These are phyloP conservation scores for Rugosomyces carneus DNA, from an alignment of 1,284 basidiomycete species.

Conservation along the genomic window DNA sequence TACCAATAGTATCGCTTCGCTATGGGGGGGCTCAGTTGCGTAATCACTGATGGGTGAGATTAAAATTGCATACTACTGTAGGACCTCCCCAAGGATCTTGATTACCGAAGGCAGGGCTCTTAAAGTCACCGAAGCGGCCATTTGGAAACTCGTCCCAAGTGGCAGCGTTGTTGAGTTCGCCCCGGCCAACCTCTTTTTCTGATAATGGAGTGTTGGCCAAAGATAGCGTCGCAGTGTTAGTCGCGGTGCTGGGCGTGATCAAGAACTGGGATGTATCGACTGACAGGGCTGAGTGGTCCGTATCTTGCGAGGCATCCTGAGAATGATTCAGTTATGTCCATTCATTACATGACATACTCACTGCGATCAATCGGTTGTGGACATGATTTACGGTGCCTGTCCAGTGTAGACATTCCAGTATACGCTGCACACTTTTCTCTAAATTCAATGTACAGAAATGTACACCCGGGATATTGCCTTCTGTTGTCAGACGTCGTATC, in stretches of 20 bases:
- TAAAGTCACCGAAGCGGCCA: constrained; percentile 96
- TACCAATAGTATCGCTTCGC: constrained; percentile 60
- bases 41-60: neutral
- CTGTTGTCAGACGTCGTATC: constrained; percentile 51
- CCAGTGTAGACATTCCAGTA: constrained; percentile 81
- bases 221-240: constrained; percentile 47
- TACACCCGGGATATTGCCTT: constrained; percentile 72
- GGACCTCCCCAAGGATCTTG: constrained; percentile 69
- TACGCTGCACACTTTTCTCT: constrained; percentile 91
- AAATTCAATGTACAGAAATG: constrained; percentile 98
- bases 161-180: constrained; percentile 68
- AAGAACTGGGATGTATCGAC: constrained; percentile 35
- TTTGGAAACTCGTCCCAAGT: constrained; percentile 99
- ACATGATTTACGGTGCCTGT: constrained; percentile 30
- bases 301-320: constrained; percentile 35
- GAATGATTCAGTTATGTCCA: neutral
- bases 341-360: constrained; percentile 27
- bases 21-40: constrained; percentile 22
- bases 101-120: constrained; percentile 91
- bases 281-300: constrained; percentile 22
- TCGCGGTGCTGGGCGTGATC: constrained; percentile 57
- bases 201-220: constrained; percentile 34
- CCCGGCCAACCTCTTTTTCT: constrained; percentile 56
- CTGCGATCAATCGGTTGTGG: constrained; percentile 67
- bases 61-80: constrained; percentile 30